A percentile compares a stretch with the other conserved stretches of the same genome.
Conservation (phyloP, 805 yeast species). For the Tanozyma kutaoensis region DNA sequence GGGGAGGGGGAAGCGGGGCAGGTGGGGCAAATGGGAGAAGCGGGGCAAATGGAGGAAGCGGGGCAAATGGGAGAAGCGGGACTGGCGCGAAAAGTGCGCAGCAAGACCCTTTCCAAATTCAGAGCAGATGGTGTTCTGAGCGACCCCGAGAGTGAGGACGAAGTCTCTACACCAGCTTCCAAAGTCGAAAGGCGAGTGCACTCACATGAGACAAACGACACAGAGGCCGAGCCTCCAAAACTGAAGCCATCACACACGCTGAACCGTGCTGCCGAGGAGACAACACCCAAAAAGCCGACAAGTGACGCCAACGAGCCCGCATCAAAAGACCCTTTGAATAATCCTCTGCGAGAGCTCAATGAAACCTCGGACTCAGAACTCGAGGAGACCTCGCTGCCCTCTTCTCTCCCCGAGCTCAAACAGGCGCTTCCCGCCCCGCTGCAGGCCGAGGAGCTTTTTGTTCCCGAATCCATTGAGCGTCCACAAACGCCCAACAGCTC, state of each 20-base stretch:
- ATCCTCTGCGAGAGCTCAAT: neutral
- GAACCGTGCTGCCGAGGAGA: neutral
- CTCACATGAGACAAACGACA: neutral
- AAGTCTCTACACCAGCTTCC: no score
- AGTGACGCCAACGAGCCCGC: neutral
- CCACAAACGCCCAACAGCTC: no score
- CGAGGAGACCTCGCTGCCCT: neutral
- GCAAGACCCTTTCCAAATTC: neutral
- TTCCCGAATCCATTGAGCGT: no score
- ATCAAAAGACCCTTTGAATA: neutral
- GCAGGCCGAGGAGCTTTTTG: no score
- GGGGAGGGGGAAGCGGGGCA: conserved; percentile 1
- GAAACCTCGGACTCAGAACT: neutral
- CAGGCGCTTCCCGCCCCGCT: no score
- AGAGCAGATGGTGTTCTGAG: neutral
- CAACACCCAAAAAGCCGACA: neutral
- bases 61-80: neutral
- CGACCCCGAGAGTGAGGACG: conserved; percentile 3
- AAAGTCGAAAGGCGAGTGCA: neutral
- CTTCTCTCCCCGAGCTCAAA: no score
- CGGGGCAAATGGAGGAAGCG: neutral
- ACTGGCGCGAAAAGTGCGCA: conserved; percentile 1
- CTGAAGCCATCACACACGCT: neutral
- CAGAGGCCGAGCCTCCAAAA: neutral
- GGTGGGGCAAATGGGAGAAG: neutral